A percentile compares a stretch with the other conserved stretches of the same genome.
These are phyloP conservation scores for Beauveria rudraprayagi DNA, from an alignment of 2,329 filamentous ascomycete genomes.

Conservation along the genomic window DNA sequence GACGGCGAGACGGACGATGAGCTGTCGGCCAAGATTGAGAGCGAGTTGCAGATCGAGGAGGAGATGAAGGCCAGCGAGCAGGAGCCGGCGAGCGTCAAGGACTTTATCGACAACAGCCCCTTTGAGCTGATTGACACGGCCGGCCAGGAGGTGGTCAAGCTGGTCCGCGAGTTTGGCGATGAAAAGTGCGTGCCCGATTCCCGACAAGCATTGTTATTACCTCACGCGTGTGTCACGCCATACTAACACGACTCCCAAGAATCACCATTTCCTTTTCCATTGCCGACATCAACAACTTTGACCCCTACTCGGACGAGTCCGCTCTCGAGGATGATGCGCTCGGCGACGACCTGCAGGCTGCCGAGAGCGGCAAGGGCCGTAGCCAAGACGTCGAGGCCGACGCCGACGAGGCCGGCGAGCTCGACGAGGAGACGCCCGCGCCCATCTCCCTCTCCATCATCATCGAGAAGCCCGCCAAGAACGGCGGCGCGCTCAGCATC, in stretches of 20 bases:
- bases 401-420: conserved; percentile 37
- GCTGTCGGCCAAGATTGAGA: conserved; percentile 76
- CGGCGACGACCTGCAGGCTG: conserved; percentile 37
- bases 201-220: too few relatives aligned
- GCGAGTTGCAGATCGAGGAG: conserved; percentile 76
- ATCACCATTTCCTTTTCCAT: conserved; percentile 38
- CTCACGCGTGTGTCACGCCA: too few relatives aligned
- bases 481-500: conserved; percentile 67
- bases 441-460: conserved; percentile 79
- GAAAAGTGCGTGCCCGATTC: conserved; percentile 60
- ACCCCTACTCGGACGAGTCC: conserved; percentile 30
- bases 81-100: conserved; percentile 69
- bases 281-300: conserved; percentile 32
- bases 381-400: conserved; percentile 43
- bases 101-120: conserved; percentile 77
- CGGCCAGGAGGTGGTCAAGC: conserved; percentile 79
- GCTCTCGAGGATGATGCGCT: conserved; percentile 33
- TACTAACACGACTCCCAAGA: conserved; percentile 17
- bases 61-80: conserved; percentile 68
- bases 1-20: conserved; percentile 60
- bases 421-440: conserved; percentile 49
- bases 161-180: conserved; percentile 75
- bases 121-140: conserved; percentile 77
- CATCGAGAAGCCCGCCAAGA: conserved; percentile 74
- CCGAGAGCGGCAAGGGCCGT: conserved; percentile 41